These are phyloP conservation scores for apple (Malus domestica) DNA, from an alignment of 306 rosid genomes.

Conservation along the genomic window DNA sequence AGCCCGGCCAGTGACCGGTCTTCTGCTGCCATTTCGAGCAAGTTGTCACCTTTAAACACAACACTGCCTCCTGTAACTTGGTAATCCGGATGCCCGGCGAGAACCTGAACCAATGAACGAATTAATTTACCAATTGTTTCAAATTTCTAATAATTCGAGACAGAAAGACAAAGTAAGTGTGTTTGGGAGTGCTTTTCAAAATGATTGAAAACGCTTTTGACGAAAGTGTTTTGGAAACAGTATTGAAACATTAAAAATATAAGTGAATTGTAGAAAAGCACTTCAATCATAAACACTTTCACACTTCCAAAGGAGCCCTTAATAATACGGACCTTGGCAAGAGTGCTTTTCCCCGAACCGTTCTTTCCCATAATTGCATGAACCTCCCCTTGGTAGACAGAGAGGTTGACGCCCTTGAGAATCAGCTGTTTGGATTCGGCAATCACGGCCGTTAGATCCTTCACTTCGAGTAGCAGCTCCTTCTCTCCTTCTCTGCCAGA, in stretches of 20 bases:
- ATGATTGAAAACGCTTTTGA: too few relatives aligned
- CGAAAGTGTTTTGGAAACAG: too few relatives aligned
- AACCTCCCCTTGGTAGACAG: conserved; percentile 73
- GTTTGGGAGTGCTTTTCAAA: too few relatives aligned
- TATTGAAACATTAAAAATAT: too few relatives aligned
- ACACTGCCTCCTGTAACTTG: conserved; percentile 77
- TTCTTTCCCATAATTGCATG: conserved; percentile 96
- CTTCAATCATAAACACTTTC: neutral
- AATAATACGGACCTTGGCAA: conserved; percentile 53
- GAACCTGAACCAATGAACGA: conserved; percentile 33
- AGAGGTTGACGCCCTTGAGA: conserved; percentile 76
- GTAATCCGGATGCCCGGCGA: conserved; percentile 92
- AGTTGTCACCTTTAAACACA: conserved; percentile 64
- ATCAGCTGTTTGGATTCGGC: conserved; percentile 51
- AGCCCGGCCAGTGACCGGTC: conserved; percentile 80
- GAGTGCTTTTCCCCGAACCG: conserved; percentile 94
- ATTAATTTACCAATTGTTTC: neutral
- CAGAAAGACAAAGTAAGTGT: too few relatives aligned
- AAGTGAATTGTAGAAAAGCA: neutral
- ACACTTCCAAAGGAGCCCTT: neutral
- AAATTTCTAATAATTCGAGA: neutral
- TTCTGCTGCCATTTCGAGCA: conserved; percentile 84
- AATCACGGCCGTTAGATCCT: conserved; percentile 66
- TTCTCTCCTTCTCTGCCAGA: conserved; percentile 8
- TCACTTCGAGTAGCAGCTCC: conserved; percentile 64